Conservation (phyloP, 2,329 filamentous ascomycete genomes). For the Aspergillus clavatus region DNA sequence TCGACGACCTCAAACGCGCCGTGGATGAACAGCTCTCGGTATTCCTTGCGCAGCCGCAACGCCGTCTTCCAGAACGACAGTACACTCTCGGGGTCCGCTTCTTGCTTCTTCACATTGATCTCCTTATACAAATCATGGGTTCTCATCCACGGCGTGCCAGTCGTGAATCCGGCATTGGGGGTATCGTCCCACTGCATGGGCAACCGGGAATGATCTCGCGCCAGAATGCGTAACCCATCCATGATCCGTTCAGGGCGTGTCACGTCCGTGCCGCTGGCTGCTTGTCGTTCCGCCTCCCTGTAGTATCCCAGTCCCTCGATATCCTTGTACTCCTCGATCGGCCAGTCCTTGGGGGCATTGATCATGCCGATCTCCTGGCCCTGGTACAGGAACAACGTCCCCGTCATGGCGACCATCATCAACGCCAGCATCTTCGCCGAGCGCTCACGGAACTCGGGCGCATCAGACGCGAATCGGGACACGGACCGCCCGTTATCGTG, state of each 20-base stretch:
- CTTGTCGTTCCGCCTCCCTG: slow-evolving; percentile 28
- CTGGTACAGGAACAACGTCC: slow-evolving; percentile 56
- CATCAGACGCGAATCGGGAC: slow-evolving; percentile 50
- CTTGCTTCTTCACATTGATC: slow-evolving; percentile 51
- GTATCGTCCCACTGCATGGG: slow-evolving; percentile 63
- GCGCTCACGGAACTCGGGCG: slow-evolving; percentile 42
- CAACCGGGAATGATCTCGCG: slow-evolving; percentile 56
- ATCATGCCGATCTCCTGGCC: slow-evolving; percentile 60
- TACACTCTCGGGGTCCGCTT: slow-evolving; percentile 42
- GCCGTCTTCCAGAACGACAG: slow-evolving; percentile 56
- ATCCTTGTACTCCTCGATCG: slow-evolving; percentile 41
- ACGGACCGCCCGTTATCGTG: slow-evolving; percentile 58
- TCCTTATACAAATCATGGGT: slow-evolving; percentile 43
- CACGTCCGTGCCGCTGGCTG: slow-evolving; percentile 27
- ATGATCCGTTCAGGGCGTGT: slow-evolving; percentile 15
- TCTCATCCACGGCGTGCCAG: slow-evolving; percentile 55
- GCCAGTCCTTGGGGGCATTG: slow-evolving; percentile 50
- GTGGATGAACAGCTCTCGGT: slow-evolving; percentile 50
- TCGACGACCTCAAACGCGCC: slow-evolving; percentile 19
- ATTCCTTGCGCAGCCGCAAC: slow-evolving; percentile 52
- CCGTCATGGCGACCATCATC: slow-evolving; percentile 46
- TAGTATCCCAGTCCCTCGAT: slow-evolving; percentile 48
- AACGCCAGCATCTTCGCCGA: slow-evolving; percentile 53
- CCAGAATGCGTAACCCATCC: slow-evolving; percentile 50
- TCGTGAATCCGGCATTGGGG: slow-evolving; percentile 59